A percentile compares a stretch with the other conserved stretches of the same genome.
phyloP scores from a whole-genome alignment of 2,329 filamentous ascomycete genomes.

The Penicillium griseofulvum region DNA sequence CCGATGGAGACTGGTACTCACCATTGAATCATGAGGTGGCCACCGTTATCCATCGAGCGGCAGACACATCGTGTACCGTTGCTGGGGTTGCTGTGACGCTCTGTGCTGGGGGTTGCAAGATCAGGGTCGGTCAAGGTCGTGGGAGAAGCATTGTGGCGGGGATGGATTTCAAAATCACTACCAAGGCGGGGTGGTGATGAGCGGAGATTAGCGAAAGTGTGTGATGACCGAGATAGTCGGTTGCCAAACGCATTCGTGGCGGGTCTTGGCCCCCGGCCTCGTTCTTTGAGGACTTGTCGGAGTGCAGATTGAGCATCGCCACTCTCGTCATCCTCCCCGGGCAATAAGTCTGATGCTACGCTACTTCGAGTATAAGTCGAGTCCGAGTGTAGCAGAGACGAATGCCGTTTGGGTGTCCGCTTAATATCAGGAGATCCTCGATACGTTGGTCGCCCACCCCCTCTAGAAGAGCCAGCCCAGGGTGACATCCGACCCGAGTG shows the following conservation, averaged over 20 bases:
- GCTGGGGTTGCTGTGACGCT: conserved; percentile 52
- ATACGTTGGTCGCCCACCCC: conserved; percentile 23
- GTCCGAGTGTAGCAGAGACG: conserved; percentile 31
- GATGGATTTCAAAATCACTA: conserved; percentile 37
- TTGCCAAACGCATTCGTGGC: conserved; percentile 30
- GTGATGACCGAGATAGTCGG: conserved; percentile 31
- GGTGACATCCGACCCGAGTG: conserved; percentile 44
- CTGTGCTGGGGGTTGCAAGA: conserved; percentile 53
- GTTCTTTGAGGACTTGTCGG: conserved; percentile 44
- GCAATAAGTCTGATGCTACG: conserved; percentile 25
- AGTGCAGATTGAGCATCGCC: conserved; percentile 49
- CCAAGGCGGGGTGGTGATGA: conserved; percentile 45
- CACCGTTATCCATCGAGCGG: conserved; percentile 53
- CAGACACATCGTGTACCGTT: conserved; percentile 59
- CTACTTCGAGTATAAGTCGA: conserved; percentile 33
- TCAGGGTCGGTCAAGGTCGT: conserved; percentile 52
- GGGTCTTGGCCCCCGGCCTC: conserved; percentile 27
- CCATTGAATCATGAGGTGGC: conserved; percentile 60
- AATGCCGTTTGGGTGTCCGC: conserved; percentile 36
- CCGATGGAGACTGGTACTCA: conserved; percentile 26
- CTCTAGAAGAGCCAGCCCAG: conserved; percentile 38
- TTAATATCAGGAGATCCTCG: conserved; percentile 30
- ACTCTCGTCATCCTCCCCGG: conserved; percentile 31
- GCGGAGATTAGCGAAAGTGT: conserved; percentile 37
- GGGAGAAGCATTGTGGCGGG: conserved; percentile 47